phyloP scores from a whole-genome alignment of 2,329 filamentous ascomycete species.

The Helicocarpus griseus region DNA sequence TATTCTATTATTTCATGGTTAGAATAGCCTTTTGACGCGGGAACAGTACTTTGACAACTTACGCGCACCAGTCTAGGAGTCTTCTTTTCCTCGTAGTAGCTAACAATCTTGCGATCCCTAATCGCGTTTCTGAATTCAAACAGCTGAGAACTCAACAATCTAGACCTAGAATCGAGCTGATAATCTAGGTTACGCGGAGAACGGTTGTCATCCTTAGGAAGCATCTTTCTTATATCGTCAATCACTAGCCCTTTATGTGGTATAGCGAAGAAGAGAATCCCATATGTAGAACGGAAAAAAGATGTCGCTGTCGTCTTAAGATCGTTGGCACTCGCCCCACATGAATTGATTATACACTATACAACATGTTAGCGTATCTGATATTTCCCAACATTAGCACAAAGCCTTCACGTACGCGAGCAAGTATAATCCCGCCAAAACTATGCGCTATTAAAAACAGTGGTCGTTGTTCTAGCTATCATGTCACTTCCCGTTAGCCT shows the following conservation, averaged over 20 bases:
- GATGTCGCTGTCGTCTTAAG: not conserved
- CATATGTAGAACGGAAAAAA: not conserved
- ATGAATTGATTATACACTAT: not conserved
- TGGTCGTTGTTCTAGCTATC: not conserved
- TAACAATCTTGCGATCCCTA: not conserved
- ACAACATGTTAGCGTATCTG: not conserved
- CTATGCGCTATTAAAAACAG: constrained; percentile 11
- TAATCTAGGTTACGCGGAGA: not conserved
- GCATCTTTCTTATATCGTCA: not conserved
- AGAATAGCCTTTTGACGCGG: not conserved
- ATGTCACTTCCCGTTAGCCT: not conserved
- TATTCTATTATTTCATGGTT: not conserved
- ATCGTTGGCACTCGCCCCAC: not conserved
- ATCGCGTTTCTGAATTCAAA: not conserved
- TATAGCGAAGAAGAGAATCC: not conserved
- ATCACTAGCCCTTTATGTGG: not conserved
- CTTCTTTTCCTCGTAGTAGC: not conserved
- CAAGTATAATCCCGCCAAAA: constrained; percentile 11
- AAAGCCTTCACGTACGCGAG: not conserved
- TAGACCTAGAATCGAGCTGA: not conserved
- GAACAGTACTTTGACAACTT: not conserved
- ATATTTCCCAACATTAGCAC: not conserved
- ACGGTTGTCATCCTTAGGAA: not conserved
- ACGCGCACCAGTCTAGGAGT: not conserved
- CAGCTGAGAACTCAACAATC: not conserved